These are phyloP conservation scores for Microascus cirrosus DNA, from an alignment of 2,329 filamentous ascomycete species.

Conservation along the genomic window DNA sequence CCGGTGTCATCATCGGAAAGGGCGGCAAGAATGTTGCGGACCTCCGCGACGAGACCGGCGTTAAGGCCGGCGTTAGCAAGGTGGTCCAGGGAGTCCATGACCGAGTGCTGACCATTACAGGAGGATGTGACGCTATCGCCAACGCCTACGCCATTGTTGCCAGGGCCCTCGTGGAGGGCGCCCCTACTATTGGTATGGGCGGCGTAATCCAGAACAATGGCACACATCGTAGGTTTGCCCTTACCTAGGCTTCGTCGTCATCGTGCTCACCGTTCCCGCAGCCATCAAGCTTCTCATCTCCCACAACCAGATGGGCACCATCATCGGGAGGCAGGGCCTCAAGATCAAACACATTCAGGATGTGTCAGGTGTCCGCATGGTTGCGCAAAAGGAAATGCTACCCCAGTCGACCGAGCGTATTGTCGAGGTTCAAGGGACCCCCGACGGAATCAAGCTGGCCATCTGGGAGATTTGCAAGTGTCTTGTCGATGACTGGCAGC, in stretches of 20 bases:
- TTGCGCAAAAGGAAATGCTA: slow-evolving; percentile 98
- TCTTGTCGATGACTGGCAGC: slow-evolving; percentile 93
- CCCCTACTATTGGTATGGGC: slow-evolving; percentile 92
- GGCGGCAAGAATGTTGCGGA: slow-evolving; percentile 97
- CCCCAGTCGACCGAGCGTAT: slow-evolving; percentile 97
- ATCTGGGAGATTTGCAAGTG: slow-evolving; percentile 99
- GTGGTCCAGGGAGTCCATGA: slow-evolving; percentile 96
- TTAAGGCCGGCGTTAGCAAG: slow-evolving; percentile 97
- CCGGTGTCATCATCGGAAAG: slow-evolving; percentile 98
- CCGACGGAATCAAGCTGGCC: slow-evolving; percentile 89
- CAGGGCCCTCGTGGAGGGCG: slow-evolving; percentile 82
- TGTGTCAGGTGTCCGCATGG: slow-evolving; percentile 93
- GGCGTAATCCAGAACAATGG: slow-evolving; percentile 78
- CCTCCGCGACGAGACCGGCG: slow-evolving; percentile 90
- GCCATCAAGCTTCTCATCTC: slow-evolving; percentile 97
- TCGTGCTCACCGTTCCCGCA: slow-evolving; percentile 23
- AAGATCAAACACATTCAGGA: slow-evolving; percentile 99
- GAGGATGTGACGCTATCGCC: slow-evolving; percentile 76
- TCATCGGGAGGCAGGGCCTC: slow-evolving; percentile 89
- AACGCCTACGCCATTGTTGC: slow-evolving; percentile 91
- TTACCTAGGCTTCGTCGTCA: neutral
- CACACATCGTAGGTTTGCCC: slow-evolving; percentile 76
- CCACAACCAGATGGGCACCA: slow-evolving; percentile 99
- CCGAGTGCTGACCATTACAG: slow-evolving; percentile 90
- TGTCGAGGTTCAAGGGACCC: slow-evolving; percentile 90